A percentile compares a stretch with the other conserved stretches of the same genome.
Evolutionary conservation across 2,329 filamentous ascomycete genomes (phyloP).

Genomic region (Colletotrichum sp.): DNA sequence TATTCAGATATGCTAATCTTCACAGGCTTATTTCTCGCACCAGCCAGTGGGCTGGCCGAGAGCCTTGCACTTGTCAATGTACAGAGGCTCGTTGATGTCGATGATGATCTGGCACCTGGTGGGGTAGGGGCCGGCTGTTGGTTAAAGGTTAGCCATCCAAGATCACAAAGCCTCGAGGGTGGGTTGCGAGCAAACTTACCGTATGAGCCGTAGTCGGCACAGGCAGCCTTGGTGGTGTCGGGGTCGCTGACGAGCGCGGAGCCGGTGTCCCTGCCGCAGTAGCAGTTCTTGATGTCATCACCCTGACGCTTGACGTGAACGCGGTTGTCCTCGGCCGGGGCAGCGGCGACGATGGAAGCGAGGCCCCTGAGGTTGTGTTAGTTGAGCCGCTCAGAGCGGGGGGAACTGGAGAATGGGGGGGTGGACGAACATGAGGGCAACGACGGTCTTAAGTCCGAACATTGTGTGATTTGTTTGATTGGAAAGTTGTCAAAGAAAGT

Average conservation of each 20-base stretch:
- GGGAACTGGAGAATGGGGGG: no score
- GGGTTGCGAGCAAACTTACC: neutral
- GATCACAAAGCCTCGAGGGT: neutral
- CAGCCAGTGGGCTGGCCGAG: neutral
- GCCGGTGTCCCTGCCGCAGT: neutral
- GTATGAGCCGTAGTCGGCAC: neutral
- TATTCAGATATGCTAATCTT: neutral
- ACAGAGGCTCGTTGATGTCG: neutral
- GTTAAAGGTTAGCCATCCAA: fast-evolving
- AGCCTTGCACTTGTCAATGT: neutral
- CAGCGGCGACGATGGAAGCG: neutral
- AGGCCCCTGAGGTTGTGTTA: neutral
- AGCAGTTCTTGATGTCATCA: neutral
- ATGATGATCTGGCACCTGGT: neutral
- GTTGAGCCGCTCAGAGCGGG: neutral
- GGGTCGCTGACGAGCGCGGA: neutral
- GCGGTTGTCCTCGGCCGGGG: neutral
- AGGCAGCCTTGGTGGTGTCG: neutral
- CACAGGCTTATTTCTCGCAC: neutral
- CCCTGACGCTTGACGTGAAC: neutral
- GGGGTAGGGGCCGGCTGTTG: neutral
- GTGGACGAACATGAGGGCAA: neutral
- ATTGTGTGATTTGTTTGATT: neutral
- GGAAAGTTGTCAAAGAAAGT: neutral
- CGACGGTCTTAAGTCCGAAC: neutral